Evolutionary conservation across 2,329 filamentous ascomycete species (phyloP), one percentile per base, ranked within the genome.

Genomic region (Paraphaeosphaeria minitans): DNA sequence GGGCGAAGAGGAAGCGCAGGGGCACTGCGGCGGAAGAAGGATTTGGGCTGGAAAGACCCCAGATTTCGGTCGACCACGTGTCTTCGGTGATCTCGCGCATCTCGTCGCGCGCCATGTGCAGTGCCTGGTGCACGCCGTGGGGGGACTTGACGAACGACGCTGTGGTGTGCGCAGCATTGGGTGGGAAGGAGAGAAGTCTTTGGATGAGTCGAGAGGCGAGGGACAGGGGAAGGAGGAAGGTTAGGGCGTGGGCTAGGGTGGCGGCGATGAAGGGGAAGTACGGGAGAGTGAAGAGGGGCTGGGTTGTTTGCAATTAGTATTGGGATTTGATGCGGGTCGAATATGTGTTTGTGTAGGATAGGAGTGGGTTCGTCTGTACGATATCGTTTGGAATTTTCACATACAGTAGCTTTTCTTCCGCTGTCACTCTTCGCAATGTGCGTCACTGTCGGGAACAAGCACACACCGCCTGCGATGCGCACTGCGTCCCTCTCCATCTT

Each of bases 91-190:
- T 87, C 21, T 80, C 78, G 4, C 69, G 68, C 80, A 88, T 84
- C 70, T 89, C 86, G 64, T 85, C 81, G 16, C 78, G 77, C 1
- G 83, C 85, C 79, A 88, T 84, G 68, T 84, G 77, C 74, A 87
- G 73, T n/a, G 84, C 81, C 72, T 87, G 83, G 41, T 76, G 74
- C 1, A 87, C 80, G 8, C 84, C 84, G 4, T 71, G 60, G 12
- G 66, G 69, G 58, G 80, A 84, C 55, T 78, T 78, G 21, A 53
- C 37, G 24, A 53, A 53, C 3, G 50, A 22, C 3, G 50, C 50
- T 4, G 50, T 53, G 2, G 31, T 16, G 50, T 31, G 22, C 8
- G 83, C 78, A 0, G 80, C 81, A 35, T 80, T 73, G 2, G 74
- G 59, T 3, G 79, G 75, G 60, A 81, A 78, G 4, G 73, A 69